Base-by-base conservation (phyloP, 768 basidiomycete species). In the Cubamyces lactineus region DNA sequence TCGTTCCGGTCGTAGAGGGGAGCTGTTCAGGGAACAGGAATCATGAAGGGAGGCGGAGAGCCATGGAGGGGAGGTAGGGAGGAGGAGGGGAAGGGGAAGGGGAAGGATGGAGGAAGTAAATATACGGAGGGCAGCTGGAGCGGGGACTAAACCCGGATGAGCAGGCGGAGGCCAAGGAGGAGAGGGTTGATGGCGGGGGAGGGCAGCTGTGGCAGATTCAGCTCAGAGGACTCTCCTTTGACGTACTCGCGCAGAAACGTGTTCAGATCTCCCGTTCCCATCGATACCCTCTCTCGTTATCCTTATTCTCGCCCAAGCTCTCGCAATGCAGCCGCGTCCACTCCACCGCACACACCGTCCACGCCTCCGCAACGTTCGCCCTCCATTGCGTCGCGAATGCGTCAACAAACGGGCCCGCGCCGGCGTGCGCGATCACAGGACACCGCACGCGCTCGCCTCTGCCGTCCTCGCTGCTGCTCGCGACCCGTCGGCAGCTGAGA, bases 211-310 rank as follows among this genome's bases (percentile, higher is more conserved):
- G 45, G 24, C 43, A 52, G 55, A 34, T 30, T 30, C 28, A 11
- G 34, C 34, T 11, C 5, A 11, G 1, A 34, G 4, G 11, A 34
- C 34, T 57, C 62, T 49, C 19, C 21, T 12, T 58, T 63, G 62
- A 63, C 62, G 62, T 63, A 63, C 56, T 46, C 26, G 38, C 52
- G 19, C 48, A 34, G 50, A 26, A 63, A 63, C 62, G 62, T 63
- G 62, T 39, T n/a, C 56, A 3, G 26, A 6, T 15, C 26, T 38
- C 53, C 23, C 43, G 57, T 59, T 59, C 57, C 63, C 63, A 59
- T 59, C 63, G 58, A 53, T 53, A 47, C 62, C 26, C 34, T 38
- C n/a, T 21, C 1, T 13, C n/a, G 40, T 43, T 28, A 3, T 28
- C 28, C 28, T 28, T 28, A 28, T 34, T 6, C 34, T 34, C 34